phyloP scores from a whole-genome alignment of 495 filamentous ascomycete genomes.

The Venustampulla echinocandica region DNA sequence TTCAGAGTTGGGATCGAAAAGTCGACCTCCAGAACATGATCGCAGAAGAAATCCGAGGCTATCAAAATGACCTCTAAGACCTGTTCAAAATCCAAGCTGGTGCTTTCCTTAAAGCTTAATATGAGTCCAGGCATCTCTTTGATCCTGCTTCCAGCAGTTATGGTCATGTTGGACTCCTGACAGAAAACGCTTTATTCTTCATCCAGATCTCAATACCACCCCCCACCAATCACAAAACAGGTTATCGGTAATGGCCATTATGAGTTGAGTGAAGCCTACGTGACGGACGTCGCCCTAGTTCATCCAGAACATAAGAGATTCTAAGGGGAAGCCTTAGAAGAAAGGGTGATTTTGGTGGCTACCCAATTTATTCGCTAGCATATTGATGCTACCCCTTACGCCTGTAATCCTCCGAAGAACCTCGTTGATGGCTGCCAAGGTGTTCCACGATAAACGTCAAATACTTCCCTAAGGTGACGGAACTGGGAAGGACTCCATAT shows the following conservation, averaged over 20 bases:
- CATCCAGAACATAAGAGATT: constrained; percentile 71
- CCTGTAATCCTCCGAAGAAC: constrained; percentile 61
- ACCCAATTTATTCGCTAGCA: constrained; percentile 75
- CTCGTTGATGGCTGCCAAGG: constrained; percentile 56
- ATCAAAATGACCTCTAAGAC: constrained; percentile 52
- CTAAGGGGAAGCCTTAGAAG: constrained; percentile 54
- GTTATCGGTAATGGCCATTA: constrained; percentile 67
- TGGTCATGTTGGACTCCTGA: constrained; percentile 66
- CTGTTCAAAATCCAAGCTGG: constrained; percentile 56
- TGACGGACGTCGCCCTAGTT: constrained; percentile 54
- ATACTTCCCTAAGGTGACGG: constrained; percentile 64
- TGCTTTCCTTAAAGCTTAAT: constrained; percentile 58
- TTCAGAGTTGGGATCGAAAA: constrained; percentile 50
- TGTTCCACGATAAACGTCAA: constrained; percentile 55
- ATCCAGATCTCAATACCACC: constrained; percentile 69
- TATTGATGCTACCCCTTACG: constrained; percentile 70
- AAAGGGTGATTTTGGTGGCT: constrained; percentile 52
- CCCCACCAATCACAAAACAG: constrained; percentile 69
- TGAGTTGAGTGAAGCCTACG: constrained; percentile 54
- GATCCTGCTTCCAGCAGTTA: constrained; percentile 55
- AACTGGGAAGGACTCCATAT: constrained; percentile 57
- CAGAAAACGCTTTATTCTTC: constrained; percentile 52
- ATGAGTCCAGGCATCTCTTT: constrained; percentile 59
- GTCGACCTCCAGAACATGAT: constrained; percentile 51
- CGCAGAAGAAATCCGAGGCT: constrained; percentile 49